Evolutionary conservation across 495 filamentous ascomycete genomes (phyloP).

Genomic region (Talaromyces stipitatus): DNA sequence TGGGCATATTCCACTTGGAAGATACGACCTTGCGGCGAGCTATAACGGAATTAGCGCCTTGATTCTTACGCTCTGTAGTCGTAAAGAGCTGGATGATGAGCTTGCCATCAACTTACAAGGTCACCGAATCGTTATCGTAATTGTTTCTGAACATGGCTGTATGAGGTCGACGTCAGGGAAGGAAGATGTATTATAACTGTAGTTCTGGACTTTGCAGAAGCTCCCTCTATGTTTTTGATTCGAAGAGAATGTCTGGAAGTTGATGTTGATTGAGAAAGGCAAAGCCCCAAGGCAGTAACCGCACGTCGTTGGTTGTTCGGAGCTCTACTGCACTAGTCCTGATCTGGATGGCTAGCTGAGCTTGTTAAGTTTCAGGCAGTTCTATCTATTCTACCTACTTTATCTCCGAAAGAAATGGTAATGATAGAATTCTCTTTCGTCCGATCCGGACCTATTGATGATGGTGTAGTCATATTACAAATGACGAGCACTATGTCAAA

Average conservation of each 20-base stretch:
- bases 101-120: conserved; percentile 65
- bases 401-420: no score
- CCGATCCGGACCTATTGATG: no score
- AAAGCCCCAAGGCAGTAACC: background rate
- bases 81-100: conserved; percentile 11
- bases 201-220: background rate
- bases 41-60: conserved; percentile 24
- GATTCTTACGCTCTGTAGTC: background rate
- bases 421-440: no score
- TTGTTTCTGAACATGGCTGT: conserved; percentile 95
- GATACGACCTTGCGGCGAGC: conserved; percentile 98
- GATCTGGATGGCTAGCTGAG: background rate
- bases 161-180: background rate
- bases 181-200: background rate
- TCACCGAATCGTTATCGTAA: conserved; percentile 99
- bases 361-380: background rate
- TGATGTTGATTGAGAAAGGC: background rate
- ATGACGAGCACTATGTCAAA: no score
- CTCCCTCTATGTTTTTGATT: background rate
- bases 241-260: background rate
- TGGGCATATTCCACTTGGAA: conserved; percentile 99
- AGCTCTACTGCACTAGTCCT: background rate
- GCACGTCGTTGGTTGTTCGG: background rate
- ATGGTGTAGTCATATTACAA: no score
- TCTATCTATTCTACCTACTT: background rate